Evolutionary conservation across 306 rosid genomes (phyloP), one percentile per base, ranked within the genome.

Genomic region (Trifolium repens): DNA sequence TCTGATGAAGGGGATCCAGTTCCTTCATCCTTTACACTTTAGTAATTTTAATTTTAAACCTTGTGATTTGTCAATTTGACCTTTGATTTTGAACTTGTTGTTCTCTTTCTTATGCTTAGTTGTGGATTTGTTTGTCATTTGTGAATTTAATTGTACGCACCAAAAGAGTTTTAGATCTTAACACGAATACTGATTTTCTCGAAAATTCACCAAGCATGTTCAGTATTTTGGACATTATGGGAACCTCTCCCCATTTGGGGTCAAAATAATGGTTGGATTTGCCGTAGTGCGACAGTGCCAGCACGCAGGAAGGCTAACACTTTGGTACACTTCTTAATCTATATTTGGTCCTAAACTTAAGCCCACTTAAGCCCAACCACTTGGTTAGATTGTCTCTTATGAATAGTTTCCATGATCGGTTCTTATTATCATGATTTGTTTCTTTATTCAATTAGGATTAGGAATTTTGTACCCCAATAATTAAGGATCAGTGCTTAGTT

Each of bases 201-300:
- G n/a, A 37, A 26, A 26, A 47, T 26, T 58, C n/a, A 86, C 54
- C 37, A 14, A 3, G 14, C 73, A 27, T 50, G 8, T 46, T 27
- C 42, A 26, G 24, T 68, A 26, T 46, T 44, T 47, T 24, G 26
- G 59, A 68, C 24, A 27, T 68, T 68, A 26, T 8, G 59, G 26
- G 9, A 42, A 46, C 46, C 42, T 68, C 73, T 27, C 54, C 22
- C 37, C 17, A 37, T 46, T 46, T 40, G 16, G 52, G n/a, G 52
- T 46, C 52, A 12, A 46, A 46, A 46, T 13, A 16, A 46, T 46
- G 13, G 52, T 12, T 47, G 53, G 53, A 47, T 46, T 46, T 47
- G 53, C 53, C 1, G 14, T 17, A 14, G 53, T 47, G 16, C 14
- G 53, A 14, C 17, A 4, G 16, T 47, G 53, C 15, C 53, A 13